Conservation (phyloP, 805 yeast species). For the Komagataella populi region DNA sequence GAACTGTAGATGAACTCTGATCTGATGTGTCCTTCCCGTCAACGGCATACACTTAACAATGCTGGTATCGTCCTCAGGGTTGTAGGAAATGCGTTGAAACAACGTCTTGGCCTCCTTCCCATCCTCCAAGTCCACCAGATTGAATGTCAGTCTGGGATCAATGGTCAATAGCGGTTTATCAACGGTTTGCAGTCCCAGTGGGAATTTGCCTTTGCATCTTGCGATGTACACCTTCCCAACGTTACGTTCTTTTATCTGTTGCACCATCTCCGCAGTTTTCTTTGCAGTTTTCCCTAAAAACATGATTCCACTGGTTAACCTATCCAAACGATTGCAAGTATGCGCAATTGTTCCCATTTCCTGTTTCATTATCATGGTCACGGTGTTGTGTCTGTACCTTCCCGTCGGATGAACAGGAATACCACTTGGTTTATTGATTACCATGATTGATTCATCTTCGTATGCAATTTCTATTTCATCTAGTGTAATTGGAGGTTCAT, state of each 20-base stretch:
- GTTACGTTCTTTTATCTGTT: conserved; percentile 57
- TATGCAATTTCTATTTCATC: conserved; percentile 48
- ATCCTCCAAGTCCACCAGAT: conserved; percentile 33
- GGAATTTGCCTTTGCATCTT: conserved; percentile 78
- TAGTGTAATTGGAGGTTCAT: conserved; percentile 75
- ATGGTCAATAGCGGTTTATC: conserved; percentile 58
- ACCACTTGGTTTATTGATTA: conserved; percentile 89
- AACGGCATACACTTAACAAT: conserved; percentile 75
- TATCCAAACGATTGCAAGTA: conserved; percentile 78
- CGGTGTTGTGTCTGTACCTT: conserved; percentile 57
- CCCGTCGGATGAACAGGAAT: conserved; percentile 97
- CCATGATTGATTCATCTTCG: conserved; percentile 65
- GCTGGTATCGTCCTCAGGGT: conserved; percentile 39
- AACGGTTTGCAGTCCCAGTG: conserved; percentile 38
- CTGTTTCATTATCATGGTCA: conserved; percentile 63
- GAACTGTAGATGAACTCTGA: conserved; percentile 82
- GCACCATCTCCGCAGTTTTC: conserved; percentile 66
- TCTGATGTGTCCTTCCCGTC: conserved; percentile 94
- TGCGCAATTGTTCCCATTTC: conserved; percentile 60
- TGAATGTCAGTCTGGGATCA: conserved; percentile 63
- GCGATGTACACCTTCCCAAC: conserved; percentile 81
- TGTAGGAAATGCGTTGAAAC: conserved; percentile 56
- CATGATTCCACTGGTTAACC: conserved; percentile 89
- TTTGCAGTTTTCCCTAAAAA: conserved; percentile 72
- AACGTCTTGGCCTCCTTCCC: conserved; percentile 66